Percentiles rank a stretch among this genome's conserved stretches.
phyloP scores from a whole-genome alignment of 352 stramenopile species.

The Phytophthora fragariaefolia region DNA sequence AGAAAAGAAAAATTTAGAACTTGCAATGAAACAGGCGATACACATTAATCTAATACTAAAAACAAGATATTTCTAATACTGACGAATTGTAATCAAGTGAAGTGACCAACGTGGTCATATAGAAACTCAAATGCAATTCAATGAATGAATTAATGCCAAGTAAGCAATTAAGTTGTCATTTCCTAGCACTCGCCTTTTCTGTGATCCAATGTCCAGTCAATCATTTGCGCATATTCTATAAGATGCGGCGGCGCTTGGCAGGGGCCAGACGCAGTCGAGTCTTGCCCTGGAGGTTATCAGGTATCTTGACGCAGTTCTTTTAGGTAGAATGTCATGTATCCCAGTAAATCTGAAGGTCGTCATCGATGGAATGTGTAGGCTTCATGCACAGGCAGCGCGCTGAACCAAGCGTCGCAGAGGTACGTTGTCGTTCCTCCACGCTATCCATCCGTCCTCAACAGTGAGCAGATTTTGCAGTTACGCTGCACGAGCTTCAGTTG shows the following conservation, averaged over 20 bases:
- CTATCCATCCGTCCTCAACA: not conserved
- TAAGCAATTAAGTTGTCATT: too few relatives aligned
- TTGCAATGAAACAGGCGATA: too few relatives aligned
- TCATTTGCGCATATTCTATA: too few relatives aligned
- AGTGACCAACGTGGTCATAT: too few relatives aligned
- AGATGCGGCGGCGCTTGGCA: not conserved
- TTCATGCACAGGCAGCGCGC: not conserved
- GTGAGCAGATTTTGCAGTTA: constrained; percentile 9
- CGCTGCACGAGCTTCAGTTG: constrained; percentile 2
- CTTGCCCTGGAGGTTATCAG: not conserved
- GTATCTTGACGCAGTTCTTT: constrained; percentile 6
- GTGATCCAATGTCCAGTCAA: too few relatives aligned
- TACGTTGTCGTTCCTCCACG: constrained; percentile 4
- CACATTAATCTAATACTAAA: too few relatives aligned
- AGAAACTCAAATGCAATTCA: too few relatives aligned
- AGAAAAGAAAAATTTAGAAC: too few relatives aligned
- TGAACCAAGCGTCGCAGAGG: constrained; percentile 3
- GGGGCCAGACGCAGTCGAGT: not conserved
- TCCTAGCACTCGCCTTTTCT: too few relatives aligned
- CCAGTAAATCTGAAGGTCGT: not conserved
- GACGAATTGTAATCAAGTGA: too few relatives aligned
- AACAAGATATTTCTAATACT: too few relatives aligned
- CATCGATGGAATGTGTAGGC: not conserved
- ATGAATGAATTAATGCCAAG: too few relatives aligned
- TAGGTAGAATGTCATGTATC: constrained; percentile 7